Evolutionary conservation across 2,329 filamentous ascomycete genomes (phyloP), one percentile per base, ranked within the genome.

Genomic region (Hymenoscyphus fraxineus): DNA sequence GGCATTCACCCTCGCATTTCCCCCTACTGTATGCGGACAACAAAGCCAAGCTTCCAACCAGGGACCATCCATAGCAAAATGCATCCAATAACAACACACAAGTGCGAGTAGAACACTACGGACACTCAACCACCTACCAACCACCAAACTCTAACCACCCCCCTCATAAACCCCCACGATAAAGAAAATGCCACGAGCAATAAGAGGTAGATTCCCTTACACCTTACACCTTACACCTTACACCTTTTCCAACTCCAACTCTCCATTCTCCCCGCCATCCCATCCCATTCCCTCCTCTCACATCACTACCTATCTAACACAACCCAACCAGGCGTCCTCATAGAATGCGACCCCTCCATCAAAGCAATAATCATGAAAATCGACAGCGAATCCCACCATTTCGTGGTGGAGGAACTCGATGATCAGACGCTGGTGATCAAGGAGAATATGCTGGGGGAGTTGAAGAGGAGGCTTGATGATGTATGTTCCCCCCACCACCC

Each of bases 331-430:
- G 90, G 90, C 67, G 88, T 91, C 35, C 83, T 94, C 68, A 87
- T 94, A 77, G 86, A 92, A 77, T 92, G 89, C 78, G 91, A 94
- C 75, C 88, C 91, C n/a, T 91, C 89, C 56, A 93, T 94, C 82
- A 93, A 93, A 78, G 90, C 91, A 68, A 92, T 93, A 80, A 89
- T 94, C 73, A 81, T 91, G 71, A 90, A 88, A 73, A 90, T 94
- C 70, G 88, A 94, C 77, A 84, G 81, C 71, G 81, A 85, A 64
- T 82, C 83, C 69, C 87, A 93, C 76, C 86, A 88, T 68, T 91
- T 87, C 75, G 90, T 94, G 73, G 90, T 93, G 67, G 89, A 93
- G 72, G 89, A 93, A 67, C 83, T 93, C 1, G 90, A 93, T 77
- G 90, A 93, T 65, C 85, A 90, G 74, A 88, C 89, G 64, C 81